These are phyloP conservation scores for Basipetospora chlamydospora DNA, from an alignment of 2,329 filamentous ascomycete species.

Conservation along the genomic window DNA sequence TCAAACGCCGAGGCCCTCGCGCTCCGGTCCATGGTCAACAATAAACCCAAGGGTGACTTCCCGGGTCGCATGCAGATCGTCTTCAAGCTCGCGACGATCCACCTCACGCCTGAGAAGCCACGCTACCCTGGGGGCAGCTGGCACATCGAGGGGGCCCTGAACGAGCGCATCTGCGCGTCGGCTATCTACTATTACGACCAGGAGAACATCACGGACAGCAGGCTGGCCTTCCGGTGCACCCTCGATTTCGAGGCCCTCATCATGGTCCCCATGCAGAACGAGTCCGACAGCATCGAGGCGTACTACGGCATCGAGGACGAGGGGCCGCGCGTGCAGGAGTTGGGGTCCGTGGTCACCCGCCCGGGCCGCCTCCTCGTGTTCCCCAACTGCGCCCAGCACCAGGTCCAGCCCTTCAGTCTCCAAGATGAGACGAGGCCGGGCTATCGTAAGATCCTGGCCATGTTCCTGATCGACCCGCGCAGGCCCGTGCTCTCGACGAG, in stretches of 20 bases:
- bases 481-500: conserved; percentile 29
- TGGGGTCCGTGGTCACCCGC: conserved; percentile 25
- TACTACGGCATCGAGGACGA: too few relatives aligned
- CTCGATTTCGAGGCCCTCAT: too few relatives aligned
- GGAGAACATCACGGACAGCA: conserved; percentile 41
- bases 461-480: conserved; percentile 45
- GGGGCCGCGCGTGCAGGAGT: conserved; percentile 18
- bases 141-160: conserved; percentile 41
- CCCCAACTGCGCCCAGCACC: conserved; percentile 28
- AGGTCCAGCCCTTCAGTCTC: conserved; percentile 33
- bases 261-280: too few relatives aligned
- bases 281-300: too few relatives aligned
- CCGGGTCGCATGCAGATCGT: conserved; percentile 39
- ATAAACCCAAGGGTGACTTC: not conserved
- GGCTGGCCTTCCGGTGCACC: conserved; percentile 33
- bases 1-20: not conserved
- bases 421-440: conserved; percentile 33
- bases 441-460: conserved; percentile 38
- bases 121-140: conserved; percentile 36
- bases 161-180: conserved; percentile 50
- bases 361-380: conserved; percentile 31
- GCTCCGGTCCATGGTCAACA: too few relatives aligned
- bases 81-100: conserved; percentile 46
- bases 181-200: conserved; percentile 48
- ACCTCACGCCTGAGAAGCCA: conserved; percentile 43